phyloP scores from a whole-genome alignment of 352 stramenopile genomes.

The Pelagophyceae sp. region DNA sequence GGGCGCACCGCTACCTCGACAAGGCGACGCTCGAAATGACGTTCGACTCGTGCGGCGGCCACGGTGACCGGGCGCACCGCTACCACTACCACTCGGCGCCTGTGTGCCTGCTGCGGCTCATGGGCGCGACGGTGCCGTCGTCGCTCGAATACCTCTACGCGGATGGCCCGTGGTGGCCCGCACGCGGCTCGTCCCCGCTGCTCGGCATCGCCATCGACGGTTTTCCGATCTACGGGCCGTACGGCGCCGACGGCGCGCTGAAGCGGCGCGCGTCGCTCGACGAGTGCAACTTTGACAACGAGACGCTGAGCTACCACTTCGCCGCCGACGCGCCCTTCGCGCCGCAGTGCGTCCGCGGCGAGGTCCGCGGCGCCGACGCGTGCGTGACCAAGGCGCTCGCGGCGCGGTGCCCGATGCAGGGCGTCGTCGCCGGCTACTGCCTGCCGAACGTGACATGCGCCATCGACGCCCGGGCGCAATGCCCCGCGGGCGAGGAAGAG shows the following conservation, averaged over 20 bases:
- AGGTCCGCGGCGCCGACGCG: not conserved
- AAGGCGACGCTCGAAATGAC: not conserved
- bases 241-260: not conserved
- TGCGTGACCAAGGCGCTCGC: not conserved
- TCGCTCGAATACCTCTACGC: not conserved
- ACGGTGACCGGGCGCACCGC: not conserved
- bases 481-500: no score
- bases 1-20: no score
- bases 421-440: no score
- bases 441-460: no score
- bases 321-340: not conserved
- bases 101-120: not conserved
- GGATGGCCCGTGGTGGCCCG: not conserved
- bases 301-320: not conserved
- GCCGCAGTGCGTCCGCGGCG: not conserved
- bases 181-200: not conserved
- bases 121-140: not conserved
- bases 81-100: not conserved
- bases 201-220: not conserved
- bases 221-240: slow-evolving; percentile 5
- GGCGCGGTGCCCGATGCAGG: not conserved
- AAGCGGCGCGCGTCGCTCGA: not conserved
- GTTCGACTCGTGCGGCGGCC: not conserved
- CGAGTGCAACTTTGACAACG: slow-evolving; percentile 1
- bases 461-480: no score